Evolutionary conservation across 805 yeast species (phyloP).

Genomic region (Zygotorulaspora chibaensis): DNA sequence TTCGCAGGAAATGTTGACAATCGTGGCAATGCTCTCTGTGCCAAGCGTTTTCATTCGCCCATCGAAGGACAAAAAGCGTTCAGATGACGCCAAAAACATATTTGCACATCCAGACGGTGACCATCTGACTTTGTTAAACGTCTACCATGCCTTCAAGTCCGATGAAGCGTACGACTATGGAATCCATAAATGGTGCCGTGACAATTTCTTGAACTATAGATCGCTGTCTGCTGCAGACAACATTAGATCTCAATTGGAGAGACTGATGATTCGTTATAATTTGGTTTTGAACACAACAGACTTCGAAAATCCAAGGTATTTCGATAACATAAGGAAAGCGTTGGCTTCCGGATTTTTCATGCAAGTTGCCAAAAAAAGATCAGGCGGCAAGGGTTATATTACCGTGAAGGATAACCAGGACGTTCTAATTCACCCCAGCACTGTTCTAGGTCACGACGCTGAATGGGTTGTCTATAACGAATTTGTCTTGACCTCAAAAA

Average conservation of each 20-base stretch:
- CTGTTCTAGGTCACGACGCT: slow-evolving; percentile 79
- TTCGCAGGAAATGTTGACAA: slow-evolving; percentile 81
- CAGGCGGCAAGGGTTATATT: slow-evolving; percentile 75
- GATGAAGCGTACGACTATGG: slow-evolving; percentile 69
- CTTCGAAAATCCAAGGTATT: slow-evolving; percentile 60
- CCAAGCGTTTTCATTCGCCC: slow-evolving; percentile 96
- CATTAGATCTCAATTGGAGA: slow-evolving; percentile 75
- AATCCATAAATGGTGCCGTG: slow-evolving; percentile 82
- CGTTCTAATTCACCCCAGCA: slow-evolving; percentile 88
- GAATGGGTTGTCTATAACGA: slow-evolving; percentile 96
- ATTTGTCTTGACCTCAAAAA: slow-evolving; percentile 88
- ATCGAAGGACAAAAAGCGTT: slow-evolving; percentile 75
- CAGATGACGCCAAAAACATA: slow-evolving; percentile 81
- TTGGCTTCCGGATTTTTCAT: slow-evolving; percentile 90
- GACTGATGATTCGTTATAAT: slow-evolving; percentile 79
- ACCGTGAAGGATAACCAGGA: slow-evolving; percentile 97
- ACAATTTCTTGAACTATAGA: slow-evolving; percentile 78
- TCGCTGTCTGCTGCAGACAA: slow-evolving; percentile 81
- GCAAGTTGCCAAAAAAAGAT: slow-evolving; percentile 94
- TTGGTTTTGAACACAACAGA: slow-evolving; percentile 68
- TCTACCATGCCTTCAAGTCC: slow-evolving; percentile 73
- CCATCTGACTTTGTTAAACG: slow-evolving; percentile 85
- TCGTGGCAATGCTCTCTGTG: slow-evolving; percentile 86
- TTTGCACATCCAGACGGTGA: slow-evolving; percentile 96
- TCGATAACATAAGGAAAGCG: slow-evolving; percentile 79